phyloP scores from a whole-genome alignment of 257 asterid species.

The Solanum chaucha region DNA sequence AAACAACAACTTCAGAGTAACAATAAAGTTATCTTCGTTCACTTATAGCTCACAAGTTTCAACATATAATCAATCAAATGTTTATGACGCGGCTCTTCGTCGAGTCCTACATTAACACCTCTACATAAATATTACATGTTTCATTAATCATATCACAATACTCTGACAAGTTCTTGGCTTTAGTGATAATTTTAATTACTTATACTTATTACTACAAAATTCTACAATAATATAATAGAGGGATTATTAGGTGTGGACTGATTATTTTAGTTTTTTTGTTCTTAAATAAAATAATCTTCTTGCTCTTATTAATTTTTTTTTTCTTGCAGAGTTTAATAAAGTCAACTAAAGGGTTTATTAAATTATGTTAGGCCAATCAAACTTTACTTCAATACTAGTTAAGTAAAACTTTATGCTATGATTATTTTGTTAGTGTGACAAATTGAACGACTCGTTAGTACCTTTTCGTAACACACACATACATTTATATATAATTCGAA shows the following conservation, averaged over 20 bases:
- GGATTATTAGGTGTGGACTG: neutral
- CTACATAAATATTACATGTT: neutral
- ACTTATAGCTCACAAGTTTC: neutral
- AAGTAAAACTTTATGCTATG: neutral
- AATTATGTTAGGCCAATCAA: neutral
- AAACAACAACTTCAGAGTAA: neutral
- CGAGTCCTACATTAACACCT: neutral
- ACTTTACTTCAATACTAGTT: neutral
- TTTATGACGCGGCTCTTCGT: neutral
- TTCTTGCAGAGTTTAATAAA: neutral
- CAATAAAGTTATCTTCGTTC: neutral
- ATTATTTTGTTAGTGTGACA: neutral
- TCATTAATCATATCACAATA: neutral
- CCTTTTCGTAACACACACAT: neutral
- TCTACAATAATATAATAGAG: neutral
- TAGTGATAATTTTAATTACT: neutral
- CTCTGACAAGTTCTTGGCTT: neutral
- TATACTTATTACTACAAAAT: neutral
- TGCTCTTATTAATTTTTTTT: too few species aligned
- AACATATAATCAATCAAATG: rapidly evolving
- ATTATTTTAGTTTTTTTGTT: neutral
- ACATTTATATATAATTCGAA: too few species aligned
- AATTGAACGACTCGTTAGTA: neutral
- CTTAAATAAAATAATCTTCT: too few species aligned
- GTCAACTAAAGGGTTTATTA: neutral